Base-by-base conservation (phyloP, 176 grass and related monocot species). In the Melocanna baccifera region DNA sequence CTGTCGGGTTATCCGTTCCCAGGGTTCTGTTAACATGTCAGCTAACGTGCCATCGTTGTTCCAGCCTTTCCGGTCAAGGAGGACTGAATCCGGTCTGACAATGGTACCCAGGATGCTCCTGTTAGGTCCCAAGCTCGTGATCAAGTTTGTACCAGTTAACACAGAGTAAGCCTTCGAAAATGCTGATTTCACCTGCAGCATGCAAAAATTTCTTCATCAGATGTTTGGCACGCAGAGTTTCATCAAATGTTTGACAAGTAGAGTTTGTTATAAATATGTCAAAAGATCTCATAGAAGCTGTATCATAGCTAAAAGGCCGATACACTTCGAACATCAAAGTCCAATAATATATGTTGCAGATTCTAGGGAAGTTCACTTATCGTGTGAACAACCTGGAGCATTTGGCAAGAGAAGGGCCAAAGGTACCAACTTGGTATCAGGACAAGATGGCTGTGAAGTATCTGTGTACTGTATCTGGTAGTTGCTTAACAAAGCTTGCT, bases 1-100 rank as follows among this genome's bases (percentile, higher is more conserved):
- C 56, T 69, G 90, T 20, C 71, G 88, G 3, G 69, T 53, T 26
- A 89, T 23, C 0, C 86, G 88, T 55, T 96, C 93, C 88, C 90
- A 91, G 46, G 81, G 87, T 67, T 91, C 91, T 15, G 83, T 77
- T 52, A 99, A 86, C 61, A 94, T 85, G 61, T 80, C 77, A 62
- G 83, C 62, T n/a, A 86, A 83, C 19, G 42, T 58, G 22, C 30
- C 50, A 72, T 86, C 84, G 18, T 73, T 86, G 55, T 82, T 89
- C 78, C 89, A 94, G 74, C 93, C 91, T 91, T 94, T 99, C n/a
- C 93, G 87, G 62, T 99, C 88, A 29, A 99, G 86, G 61, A 99
- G 88, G 26, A 89, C 73, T 1, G 90, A 87, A 71, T 99, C 97
- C 7, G 91, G 93, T 84, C 97, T 91, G 39, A 99, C 94, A 66